Evolutionary conservation across 257 asterid species (phyloP).

Genomic region (Leonotis leonurus): DNA sequence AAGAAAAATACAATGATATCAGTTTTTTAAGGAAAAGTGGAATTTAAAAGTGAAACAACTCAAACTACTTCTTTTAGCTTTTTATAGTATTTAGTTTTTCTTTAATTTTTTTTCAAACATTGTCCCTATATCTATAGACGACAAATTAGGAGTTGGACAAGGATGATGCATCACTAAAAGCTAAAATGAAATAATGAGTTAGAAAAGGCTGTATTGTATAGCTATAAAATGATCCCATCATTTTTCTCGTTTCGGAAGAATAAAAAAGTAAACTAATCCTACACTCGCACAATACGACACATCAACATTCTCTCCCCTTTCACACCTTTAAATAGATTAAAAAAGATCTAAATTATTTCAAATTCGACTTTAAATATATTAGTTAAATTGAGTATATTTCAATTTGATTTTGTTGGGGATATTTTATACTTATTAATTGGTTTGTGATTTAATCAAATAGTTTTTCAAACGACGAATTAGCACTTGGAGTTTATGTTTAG

Average conservation of each 20-base stretch:
- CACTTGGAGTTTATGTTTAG: neutral
- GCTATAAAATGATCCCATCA: neutral
- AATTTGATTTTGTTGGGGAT: neutral
- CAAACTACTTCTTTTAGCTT: neutral
- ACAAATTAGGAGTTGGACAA: neutral
- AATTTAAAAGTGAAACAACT: neutral
- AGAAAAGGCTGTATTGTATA: neutral
- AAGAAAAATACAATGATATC: too few relatives aligned
- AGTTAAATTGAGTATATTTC: neutral
- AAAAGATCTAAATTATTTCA: neutral
- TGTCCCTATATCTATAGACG: neutral
- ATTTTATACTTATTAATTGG: neutral
- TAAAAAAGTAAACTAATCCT: neutral
- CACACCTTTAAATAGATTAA: neutral
- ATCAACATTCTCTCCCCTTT: neutral
- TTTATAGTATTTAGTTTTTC: too few relatives aligned
- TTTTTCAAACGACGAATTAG: neutral
- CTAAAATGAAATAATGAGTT: constrained; percentile 15
- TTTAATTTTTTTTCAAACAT: neutral
- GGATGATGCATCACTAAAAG: neutral
- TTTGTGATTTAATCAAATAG: neutral
- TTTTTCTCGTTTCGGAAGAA: neutral
- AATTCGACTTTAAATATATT: neutral
- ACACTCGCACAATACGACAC: neutral
- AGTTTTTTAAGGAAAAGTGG: neutral